phyloP scores from a whole-genome alignment of 2,329 filamentous ascomycete species.

The Byssothecium circinans region DNA sequence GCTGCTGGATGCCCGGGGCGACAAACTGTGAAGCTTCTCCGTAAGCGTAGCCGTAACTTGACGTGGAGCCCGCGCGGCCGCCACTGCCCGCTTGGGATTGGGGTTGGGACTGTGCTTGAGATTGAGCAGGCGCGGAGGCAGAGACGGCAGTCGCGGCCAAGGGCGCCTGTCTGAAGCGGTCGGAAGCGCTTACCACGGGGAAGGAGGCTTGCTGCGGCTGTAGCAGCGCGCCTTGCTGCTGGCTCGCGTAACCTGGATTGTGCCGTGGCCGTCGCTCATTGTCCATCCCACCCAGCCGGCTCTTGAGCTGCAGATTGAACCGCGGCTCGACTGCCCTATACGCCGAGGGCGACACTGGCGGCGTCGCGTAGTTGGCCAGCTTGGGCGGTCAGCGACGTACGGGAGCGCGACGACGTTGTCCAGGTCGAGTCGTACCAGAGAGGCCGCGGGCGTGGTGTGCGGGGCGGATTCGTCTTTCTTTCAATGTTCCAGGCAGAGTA shows the following conservation, averaged over 20 bases:
- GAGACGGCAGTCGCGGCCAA: slow-evolving; percentile 49
- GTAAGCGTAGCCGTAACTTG: slow-evolving; percentile 54
- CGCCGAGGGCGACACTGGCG: slow-evolving; percentile 66
- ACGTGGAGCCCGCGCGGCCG: slow-evolving; percentile 28
- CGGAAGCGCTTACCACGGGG: slow-evolving; percentile 49
- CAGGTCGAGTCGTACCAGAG: too few species aligned
- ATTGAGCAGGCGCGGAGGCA: slow-evolving; percentile 42
- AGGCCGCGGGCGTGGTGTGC: too few species aligned
- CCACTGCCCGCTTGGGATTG: slow-evolving; percentile 14
- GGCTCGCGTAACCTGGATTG: slow-evolving; percentile 65
- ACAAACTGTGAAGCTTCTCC: slow-evolving; percentile 58
- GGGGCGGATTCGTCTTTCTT: too few species aligned
- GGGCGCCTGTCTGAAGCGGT: slow-evolving; percentile 53
- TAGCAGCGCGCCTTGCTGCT: slow-evolving; percentile 52
- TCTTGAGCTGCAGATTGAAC: slow-evolving; percentile 56
- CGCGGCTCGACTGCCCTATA: slow-evolving; percentile 62
- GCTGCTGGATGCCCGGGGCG: slow-evolving; percentile 56
- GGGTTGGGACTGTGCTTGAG: slow-evolving; percentile 40
- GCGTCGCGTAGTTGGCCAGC: slow-evolving; percentile 66
- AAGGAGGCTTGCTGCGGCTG: slow-evolving; percentile 46
- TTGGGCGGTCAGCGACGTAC: slow-evolving; percentile 56
- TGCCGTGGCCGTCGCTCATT: slow-evolving; percentile 72
- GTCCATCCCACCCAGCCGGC: slow-evolving; percentile 71
- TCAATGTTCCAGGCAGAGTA: too few species aligned
- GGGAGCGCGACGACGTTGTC: too few species aligned